A percentile compares a stretch with the other conserved stretches of the same genome.
phyloP scores from a whole-genome alignment of 495 filamentous ascomycete species.

The Aspergillus haitiensis region DNA sequence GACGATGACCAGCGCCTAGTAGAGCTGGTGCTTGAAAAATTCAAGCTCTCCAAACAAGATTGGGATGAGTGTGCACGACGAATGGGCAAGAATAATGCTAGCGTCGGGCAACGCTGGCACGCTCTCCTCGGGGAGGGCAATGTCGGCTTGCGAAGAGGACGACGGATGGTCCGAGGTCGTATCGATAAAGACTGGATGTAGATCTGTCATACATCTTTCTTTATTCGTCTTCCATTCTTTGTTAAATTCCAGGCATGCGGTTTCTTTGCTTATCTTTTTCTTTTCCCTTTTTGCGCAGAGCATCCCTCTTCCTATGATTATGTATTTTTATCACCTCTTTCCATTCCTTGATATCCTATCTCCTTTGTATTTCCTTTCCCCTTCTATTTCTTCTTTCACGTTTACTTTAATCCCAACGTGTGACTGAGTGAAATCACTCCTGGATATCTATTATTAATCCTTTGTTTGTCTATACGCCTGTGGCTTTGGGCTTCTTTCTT shows the following conservation, averaged over 20 bases:
- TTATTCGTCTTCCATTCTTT: constrained; percentile 6
- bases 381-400: constrained; percentile 12
- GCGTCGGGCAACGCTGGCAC: constrained; percentile 70
- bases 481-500: constrained; percentile 14
- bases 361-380: constrained; percentile 10
- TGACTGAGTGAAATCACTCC: neutral
- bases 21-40: constrained; percentile 72
- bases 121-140: constrained; percentile 63
- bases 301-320: neutral
- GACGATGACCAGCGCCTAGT: constrained; percentile 72
- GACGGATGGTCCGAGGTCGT: constrained; percentile 50
- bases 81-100: constrained; percentile 62
- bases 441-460: constrained; percentile 7
- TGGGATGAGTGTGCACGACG: constrained; percentile 77
- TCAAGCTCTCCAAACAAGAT: constrained; percentile 68
- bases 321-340: constrained; percentile 15
- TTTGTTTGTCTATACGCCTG: constrained; percentile 11
- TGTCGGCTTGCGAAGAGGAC: constrained; percentile 47
- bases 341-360: neutral
- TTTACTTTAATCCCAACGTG: constrained; percentile 10
- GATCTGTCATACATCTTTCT: constrained; percentile 2
- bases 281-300: no score
- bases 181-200: constrained; percentile 45
- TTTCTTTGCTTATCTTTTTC: constrained; percentile 9
- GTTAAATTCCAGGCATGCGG: constrained; percentile 11